A percentile compares a stretch with the other conserved stretches of the same genome.
phyloP scores from a whole-genome alignment of 1,139 yeast genomes.

The Kurtzmaniella natalensis region DNA sequence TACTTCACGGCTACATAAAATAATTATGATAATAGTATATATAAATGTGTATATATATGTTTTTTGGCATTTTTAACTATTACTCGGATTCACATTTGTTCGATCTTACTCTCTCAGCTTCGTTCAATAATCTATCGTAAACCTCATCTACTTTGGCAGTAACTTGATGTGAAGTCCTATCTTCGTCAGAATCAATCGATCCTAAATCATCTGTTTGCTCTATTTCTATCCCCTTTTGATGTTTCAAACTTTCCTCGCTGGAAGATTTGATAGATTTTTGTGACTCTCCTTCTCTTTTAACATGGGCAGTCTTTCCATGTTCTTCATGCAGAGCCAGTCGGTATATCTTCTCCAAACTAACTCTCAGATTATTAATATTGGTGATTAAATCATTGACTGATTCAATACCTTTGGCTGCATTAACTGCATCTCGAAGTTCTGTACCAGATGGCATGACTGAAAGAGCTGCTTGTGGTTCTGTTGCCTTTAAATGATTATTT shows the following conservation, averaged over 20 bases:
- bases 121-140: conserved; percentile 65
- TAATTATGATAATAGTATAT: no score
- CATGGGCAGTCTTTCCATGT: background rate
- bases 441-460: conserved; percentile 66
- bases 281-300: conserved; percentile 5
- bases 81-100: conserved; percentile 21
- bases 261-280: conserved; percentile 8
- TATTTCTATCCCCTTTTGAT: background rate
- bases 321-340: conserved; percentile 9
- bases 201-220: conserved; percentile 21
- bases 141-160: conserved; percentile 57
- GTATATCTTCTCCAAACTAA: conserved; percentile 55
- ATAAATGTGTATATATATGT: no score
- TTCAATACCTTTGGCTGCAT: conserved; percentile 73
- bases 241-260: background rate
- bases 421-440: conserved; percentile 71
- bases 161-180: conserved; percentile 14
- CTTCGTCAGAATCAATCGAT: conserved; percentile 26
- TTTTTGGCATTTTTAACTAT: no score
- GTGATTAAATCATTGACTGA: conserved; percentile 67
- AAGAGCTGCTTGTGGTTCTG: conserved; percentile 23
- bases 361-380: conserved; percentile 52
- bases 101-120: conserved; percentile 62
- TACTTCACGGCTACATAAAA: no score
- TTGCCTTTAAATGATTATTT: conserved; percentile 13